Percentiles rank a stretch among this genome's conserved stretches.
phyloP scores from a whole-genome alignment of 163 green algal species.

The Scenedesmus sp. region DNA sequence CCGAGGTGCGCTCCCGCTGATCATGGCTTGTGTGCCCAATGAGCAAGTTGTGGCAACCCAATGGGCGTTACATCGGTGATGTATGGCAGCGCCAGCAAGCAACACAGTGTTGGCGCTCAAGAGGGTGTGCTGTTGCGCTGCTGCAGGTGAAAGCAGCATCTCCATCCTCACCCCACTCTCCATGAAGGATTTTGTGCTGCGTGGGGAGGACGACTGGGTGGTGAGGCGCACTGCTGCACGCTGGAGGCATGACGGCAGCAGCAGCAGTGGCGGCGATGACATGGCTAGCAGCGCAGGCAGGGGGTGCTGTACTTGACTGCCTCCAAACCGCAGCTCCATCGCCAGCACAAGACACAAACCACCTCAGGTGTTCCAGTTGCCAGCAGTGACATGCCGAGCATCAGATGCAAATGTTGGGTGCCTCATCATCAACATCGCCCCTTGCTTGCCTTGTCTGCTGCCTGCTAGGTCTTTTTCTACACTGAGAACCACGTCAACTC shows the following conservation, averaged over 20 bases:
- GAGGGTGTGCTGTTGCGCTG: not conserved
- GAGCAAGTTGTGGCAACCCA: not conserved
- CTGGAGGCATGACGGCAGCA: not conserved
- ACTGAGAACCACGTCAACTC: constrained; percentile 26
- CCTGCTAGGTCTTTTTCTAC: constrained; percentile 33
- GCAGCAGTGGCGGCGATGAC: not conserved
- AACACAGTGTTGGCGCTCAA: not conserved
- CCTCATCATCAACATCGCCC: not conserved
- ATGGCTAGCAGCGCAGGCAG: not conserved
- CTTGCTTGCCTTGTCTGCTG: not conserved
- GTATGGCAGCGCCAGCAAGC: not conserved
- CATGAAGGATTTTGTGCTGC: constrained; percentile 1
- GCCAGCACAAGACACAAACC: not conserved
- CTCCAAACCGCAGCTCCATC: not conserved
- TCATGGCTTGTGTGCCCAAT: not conserved
- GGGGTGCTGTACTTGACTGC: not conserved
- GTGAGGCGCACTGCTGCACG: not conserved
- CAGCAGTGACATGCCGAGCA: not conserved
- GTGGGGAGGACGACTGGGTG: not conserved
- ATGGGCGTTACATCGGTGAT: not conserved
- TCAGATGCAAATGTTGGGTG: not conserved
- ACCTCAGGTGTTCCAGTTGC: not conserved
- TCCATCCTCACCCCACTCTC: not conserved
- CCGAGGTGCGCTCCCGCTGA: not conserved
- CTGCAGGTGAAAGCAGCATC: not conserved